Conservation (phyloP, 768 basidiomycete species). For the Lactifluus subvellereus region DNA sequence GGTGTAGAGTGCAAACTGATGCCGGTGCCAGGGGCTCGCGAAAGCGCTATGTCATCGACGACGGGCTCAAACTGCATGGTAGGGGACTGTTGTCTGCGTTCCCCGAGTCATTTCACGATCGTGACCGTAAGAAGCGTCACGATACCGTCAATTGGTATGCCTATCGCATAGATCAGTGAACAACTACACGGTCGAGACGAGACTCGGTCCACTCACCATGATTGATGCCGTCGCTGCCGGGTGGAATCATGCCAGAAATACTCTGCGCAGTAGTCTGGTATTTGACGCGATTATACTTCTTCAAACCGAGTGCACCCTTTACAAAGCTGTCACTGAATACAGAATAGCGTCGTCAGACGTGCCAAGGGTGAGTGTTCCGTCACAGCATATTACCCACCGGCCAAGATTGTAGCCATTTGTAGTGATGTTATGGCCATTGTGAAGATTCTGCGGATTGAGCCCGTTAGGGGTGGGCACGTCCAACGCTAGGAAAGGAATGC, state of each 20-base stretch:
- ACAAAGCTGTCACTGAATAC: too few relatives aligned
- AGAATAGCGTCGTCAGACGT: not conserved
- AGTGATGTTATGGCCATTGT: constrained; percentile 27
- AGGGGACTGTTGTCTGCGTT: too few relatives aligned
- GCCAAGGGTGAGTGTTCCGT: not conserved
- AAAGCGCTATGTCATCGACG: too few relatives aligned
- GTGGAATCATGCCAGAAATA: constrained; percentile 36
- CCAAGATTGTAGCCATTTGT: constrained; percentile 32
- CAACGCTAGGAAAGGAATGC: not conserved
- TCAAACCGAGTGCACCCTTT: not conserved
- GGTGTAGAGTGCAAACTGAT: not conserved
- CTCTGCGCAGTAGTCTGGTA: too few relatives aligned
- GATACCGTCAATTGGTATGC: constrained; percentile 18
- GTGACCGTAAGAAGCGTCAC: not conserved
- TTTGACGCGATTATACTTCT: constrained; percentile 15
- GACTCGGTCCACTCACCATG: constrained; percentile 35
- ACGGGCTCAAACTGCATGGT: too few relatives aligned
- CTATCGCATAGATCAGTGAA: not conserved
- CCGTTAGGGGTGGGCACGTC: not conserved
- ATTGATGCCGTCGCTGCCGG: constrained; percentile 45
- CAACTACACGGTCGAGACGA: not conserved
- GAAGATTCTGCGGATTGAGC: constrained; percentile 10
- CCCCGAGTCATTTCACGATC: not conserved
- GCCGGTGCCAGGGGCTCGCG: not conserved
- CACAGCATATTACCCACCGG: constrained; percentile 22